phyloP scores from a whole-genome alignment of 2,329 filamentous ascomycete genomes.

The Dactylellina haptotyla region DNA sequence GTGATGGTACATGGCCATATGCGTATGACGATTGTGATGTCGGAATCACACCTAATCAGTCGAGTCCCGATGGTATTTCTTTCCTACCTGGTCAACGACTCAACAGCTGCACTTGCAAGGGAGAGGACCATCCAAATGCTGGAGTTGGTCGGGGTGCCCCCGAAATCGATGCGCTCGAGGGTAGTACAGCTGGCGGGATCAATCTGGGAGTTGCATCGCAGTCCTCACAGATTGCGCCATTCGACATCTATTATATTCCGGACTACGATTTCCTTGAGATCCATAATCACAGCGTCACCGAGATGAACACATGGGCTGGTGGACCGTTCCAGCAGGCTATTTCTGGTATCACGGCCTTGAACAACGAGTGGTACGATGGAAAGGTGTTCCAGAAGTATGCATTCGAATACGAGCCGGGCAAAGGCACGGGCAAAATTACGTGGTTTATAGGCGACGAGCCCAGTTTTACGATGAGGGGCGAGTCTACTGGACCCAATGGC shows the following conservation, averaged over 20 bases:
- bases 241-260: slow-evolving; percentile 64
- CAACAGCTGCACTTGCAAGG: slow-evolving; percentile 73
- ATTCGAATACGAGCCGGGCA: slow-evolving; percentile 72
- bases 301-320: slow-evolving; percentile 71
- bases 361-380: slow-evolving; percentile 74
- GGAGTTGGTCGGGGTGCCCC: slow-evolving; percentile 74
- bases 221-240: slow-evolving; percentile 66
- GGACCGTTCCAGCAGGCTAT: slow-evolving; percentile 72
- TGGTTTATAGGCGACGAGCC: slow-evolving; percentile 75
- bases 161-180: slow-evolving; percentile 78
- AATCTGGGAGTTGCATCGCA: slow-evolving; percentile 64
- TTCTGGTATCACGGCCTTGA: slow-evolving; percentile 71
- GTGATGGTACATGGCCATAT: slow-evolving; percentile 79
- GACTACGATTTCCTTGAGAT: slow-evolving; percentile 71
- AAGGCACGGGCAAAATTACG: slow-evolving; percentile 68
- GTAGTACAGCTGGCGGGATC: slow-evolving; percentile 64
- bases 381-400: slow-evolving; percentile 71
- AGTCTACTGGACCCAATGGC: slow-evolving; percentile 73
- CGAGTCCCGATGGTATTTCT: slow-evolving; percentile 73
- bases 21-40: slow-evolving; percentile 77
- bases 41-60: slow-evolving; percentile 78
- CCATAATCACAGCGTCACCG: slow-evolving; percentile 69
- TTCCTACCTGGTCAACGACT: slow-evolving; percentile 76
- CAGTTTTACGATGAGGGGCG: slow-evolving; percentile 70
- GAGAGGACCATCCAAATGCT: slow-evolving; percentile 72